Base-by-base conservation (phyloP, 2,329 filamentous ascomycete genomes). In the Neonectria punicea region DNA sequence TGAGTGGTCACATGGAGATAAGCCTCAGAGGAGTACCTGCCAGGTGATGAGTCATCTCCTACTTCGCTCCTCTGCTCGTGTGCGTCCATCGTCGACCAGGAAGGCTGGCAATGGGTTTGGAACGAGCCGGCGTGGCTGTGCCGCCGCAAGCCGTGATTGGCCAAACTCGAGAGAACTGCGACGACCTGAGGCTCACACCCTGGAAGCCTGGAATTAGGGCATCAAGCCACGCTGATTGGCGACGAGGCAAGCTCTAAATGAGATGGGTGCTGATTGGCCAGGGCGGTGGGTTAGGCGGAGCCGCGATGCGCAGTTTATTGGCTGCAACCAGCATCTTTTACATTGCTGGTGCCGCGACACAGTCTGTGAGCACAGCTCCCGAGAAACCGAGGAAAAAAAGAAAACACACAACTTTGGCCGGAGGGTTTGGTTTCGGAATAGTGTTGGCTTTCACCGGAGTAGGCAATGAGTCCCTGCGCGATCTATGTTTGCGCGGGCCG, bases 1-100 rank as follows among this genome's bases (percentile, higher is more conserved):
- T 39, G 46, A 55, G 1, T 25, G 4, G 2, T 71, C 72, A 76
- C 70, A 63, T 75, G 73, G 34, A 30, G 61, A 58, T 68, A 63
- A 34, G 28, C 2, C 0, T 1, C 16, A 7, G 61, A n/a, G 30
- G 20, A 10, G 30, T 30, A 30, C 30, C 39, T 16, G 16, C 16
- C 3, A 6, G 36, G 20, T 6, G 41, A 53, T 67, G 66, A 73
- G 57, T 72, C 61, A 65, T 65, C 46, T n/a, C 16, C 34, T 20
- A 28, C 9, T 30, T 34, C 32, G 9, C 10, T 34, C 10, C 10
- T 25, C 34, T 5, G n/a, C 22, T 22, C 22, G 28, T 63, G 58
- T 22, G 34, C n/a, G 2, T 7, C 46, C 44, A 34, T 32, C 47
- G 41, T 41, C 51, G 54, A 57, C 39, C 63, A 53, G 32, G 20